Base-by-base conservation (phyloP, 306 rosid genomes). In the Acacia confusa region DNA sequence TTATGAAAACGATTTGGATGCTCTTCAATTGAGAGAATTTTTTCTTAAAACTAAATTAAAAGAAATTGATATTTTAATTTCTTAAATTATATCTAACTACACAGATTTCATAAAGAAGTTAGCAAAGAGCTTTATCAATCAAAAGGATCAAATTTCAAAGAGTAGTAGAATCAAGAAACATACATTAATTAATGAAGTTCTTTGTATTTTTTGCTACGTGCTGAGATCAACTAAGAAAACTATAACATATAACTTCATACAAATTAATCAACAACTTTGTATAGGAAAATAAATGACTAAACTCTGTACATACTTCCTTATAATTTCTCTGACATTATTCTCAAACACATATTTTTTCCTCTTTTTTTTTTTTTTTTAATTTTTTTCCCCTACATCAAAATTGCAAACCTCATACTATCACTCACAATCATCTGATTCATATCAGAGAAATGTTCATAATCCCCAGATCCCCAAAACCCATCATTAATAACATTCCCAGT, bases 351-450 rank as follows among this genome's bases (percentile, higher is more conserved):
- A 1, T 60, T 24, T 63, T 70, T 2, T 9, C 3, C 2, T 74
- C 80, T 84, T 48, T 74, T 9, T 9, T 9, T 60, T 67, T 74
- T 3, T 9, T 3, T n/a, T n/a, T n/a, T n/a, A n/a, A n/a, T 9
- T 9, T 60, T 67, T 74, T 3, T 9, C 0, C 6, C 77, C 82
- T 85, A 94, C 95, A 94, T 90, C 75, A 94, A 89, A 81, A 94
- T 94, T 64, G 98, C 98, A 81, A 90, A 94, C 69, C 98, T 85
- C 94, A 92, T 89, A 84, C 98, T 88, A 20, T 94, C 98, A 76
- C 84, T 90, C 44, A 92, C 97, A 90, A 92, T 88, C 72, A 68
- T 68, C 48, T 69, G 95, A 82, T 92, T 94, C 79, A 92, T 89
- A 53, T 95, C 97, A 25, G 97, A 91, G 36, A 86, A 64, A 75